Base-by-base conservation (phyloP, 352 stramenopile genomes). In the Aphanomyces stellatus region DNA sequence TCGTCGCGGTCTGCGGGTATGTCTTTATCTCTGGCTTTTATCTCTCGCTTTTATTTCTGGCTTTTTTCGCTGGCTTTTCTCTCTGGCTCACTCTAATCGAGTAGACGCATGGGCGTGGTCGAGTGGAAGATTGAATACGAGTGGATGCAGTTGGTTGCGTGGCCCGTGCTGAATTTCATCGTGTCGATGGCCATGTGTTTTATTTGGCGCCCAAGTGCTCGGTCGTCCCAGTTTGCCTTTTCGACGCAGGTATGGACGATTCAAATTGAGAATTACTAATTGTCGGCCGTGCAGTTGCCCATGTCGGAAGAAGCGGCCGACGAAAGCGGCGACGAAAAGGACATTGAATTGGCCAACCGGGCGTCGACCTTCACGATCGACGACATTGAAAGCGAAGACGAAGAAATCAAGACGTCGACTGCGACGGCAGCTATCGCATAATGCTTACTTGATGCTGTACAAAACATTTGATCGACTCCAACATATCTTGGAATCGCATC, bases 61-160 rank as follows among this genome's bases (percentile, higher is more conserved):
- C n/a, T n/a, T n/a, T n/a, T n/a, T n/a, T n/a, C n/a, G n/a, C n/a
- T n/a, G n/a, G n/a, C n/a, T n/a, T n/a, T n/a, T n/a, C n/a, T n/a
- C n/a, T n/a, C n/a, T n/a, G n/a, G n/a, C n/a, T n/a, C n/a, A n/a
- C n/a, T n/a, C 40, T 76, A 13, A 51, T 72, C 49, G 22, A 33
- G 62, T 69, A 89, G 84, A 63, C 82, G 80, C 33, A 74, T 95
- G 25, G 85, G 88, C 6, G 77, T 93, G 15, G 95, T 95, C 51
- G 88, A 93, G 69, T 96, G 87, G 88, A 82, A 91, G 51, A 89
- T 94, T 42, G 85, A 96, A 70, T 96, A 83, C 80, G 83, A 95
- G 65, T 97, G 89, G 89, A 91, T 93, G 77, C 82, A 95, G 64
- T 77, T 95, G n/a, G 88, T 96, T 34, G 86, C 85, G 25, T 96